Evolutionary conservation across 345 rosid genomes (phyloP), one percentile per base, ranked within the genome.

Genomic region (Populus davidiana): DNA sequence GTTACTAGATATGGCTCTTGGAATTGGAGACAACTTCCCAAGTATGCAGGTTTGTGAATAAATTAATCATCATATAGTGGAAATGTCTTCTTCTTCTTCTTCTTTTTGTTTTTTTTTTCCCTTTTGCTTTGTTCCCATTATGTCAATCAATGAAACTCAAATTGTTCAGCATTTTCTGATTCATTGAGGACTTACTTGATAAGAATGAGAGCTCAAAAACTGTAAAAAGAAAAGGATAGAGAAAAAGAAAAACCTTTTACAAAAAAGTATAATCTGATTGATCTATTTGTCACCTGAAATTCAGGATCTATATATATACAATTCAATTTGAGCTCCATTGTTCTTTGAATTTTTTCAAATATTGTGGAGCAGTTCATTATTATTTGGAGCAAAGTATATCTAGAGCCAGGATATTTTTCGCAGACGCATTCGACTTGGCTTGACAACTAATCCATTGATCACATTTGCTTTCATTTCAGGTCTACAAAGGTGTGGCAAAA

Each of bases 1-100:
- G 79, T 90, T 1, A 85, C 84, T 50, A 72, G 84, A 76, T 83
- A 85, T 69, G 94, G 94, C 70, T 81, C 76, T 33, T 87, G 87
- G 88, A 90, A 90, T 77, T 90, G 94, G 91, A 88, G 90, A 69
- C 86, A 86, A 41, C 87, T 88, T 43, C 94, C 94, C 9, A 88
- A 82, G 67, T 86, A 63, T 59, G 94, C 94, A 66, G 94, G 93
- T 90, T 75, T 61, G 11, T 29, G 33, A 50, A 14, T 20, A 1
- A n/a, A 8, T 5, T 14, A 18, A 17, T 20, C n/a, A 52, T 52
- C 9, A 20, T 20, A 2, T 33, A 33, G 5, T 33, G 36, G 36
- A 33, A 33, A 41, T 8, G 44, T 41, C 44, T 41, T 41, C 44
- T 12, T 27, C 68, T 25, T 16, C 4, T 39, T 39, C 41, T 11